phyloP scores from a whole-genome alignment of 192 early-diverging fungal species.

The Pilaira anomala region DNA sequence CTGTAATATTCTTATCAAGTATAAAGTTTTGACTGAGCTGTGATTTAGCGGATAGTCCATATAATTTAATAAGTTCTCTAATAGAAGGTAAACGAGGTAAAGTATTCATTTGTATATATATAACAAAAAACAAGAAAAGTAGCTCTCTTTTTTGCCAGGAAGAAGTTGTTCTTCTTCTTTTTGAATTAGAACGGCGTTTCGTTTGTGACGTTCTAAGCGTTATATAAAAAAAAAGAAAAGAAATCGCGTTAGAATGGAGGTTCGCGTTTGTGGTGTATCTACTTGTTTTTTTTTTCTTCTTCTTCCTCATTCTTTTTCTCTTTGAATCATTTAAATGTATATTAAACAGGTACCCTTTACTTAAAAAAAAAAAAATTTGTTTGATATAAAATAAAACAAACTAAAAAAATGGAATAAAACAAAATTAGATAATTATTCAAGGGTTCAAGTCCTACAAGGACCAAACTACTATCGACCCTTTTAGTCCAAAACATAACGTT shows the following conservation, averaged over 20 bases:
- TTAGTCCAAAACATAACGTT: slow-evolving; percentile 92
- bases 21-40: slow-evolving; percentile 84
- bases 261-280: not conserved
- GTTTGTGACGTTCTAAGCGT: no score
- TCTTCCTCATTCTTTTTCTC: not conserved
- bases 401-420: not conserved
- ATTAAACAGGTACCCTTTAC: slow-evolving; percentile 8
- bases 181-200: no score
- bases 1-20: slow-evolving; percentile 78
- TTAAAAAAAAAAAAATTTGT: not conserved
- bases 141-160: no score
- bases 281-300: not conserved
- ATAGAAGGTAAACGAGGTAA: slow-evolving; percentile 55
- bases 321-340: not conserved
- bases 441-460: slow-evolving; percentile 99
- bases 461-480: slow-evolving; percentile 89
- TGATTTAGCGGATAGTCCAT: slow-evolving; percentile 66
- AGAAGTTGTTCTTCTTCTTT: no score
- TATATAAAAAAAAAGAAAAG: no score
- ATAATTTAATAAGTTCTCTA: slow-evolving; percentile 69
- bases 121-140: no score
- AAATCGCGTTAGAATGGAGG: no score
- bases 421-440: slow-evolving; percentile 81
- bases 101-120: not conserved
- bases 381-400: not conserved